These are phyloP conservation scores for Peterozyma toletana DNA, from an alignment of 805 yeast genomes.

Conservation along the genomic window DNA sequence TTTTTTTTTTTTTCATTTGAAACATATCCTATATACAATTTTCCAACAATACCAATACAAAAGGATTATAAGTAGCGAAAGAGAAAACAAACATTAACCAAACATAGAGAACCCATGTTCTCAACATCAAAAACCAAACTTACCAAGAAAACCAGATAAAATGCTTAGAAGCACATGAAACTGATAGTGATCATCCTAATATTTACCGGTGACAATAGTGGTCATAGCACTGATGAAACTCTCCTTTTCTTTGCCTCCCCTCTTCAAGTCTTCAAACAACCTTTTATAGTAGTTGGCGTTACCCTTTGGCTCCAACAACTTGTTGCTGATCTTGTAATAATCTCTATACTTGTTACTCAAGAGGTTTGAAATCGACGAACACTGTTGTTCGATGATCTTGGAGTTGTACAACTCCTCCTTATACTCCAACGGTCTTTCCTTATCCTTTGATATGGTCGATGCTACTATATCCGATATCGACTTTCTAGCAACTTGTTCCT, in stretches of 20 bases:
- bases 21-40: too few species aligned
- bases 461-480: slow-evolving; percentile 13
- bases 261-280: slow-evolving; percentile 56
- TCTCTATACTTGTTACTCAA: slow-evolving; percentile 55
- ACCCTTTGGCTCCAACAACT: slow-evolving; percentile 73
- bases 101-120: too few species aligned
- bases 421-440: slow-evolving; percentile 29
- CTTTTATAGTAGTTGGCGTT: slow-evolving; percentile 74
- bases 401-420: slow-evolving; percentile 45
- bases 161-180: too few species aligned
- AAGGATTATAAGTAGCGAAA: too few species aligned
- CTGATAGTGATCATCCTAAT: slow-evolving; percentile 11
- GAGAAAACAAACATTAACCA: too few species aligned
- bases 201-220: slow-evolving; percentile 73
- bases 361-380: slow-evolving; percentile 47
- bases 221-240: slow-evolving; percentile 56
- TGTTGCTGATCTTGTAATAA: slow-evolving; percentile 58
- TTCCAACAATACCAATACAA: too few species aligned
- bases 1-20: too few species aligned
- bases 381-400: slow-evolving; percentile 43
- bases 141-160: too few species aligned
- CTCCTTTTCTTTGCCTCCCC: slow-evolving; percentile 61
- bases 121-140: too few species aligned
- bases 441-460: slow-evolving; percentile 14
- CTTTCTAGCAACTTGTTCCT: slow-evolving; percentile 25